A percentile compares a stretch with the other conserved stretches of the same genome.
These are phyloP conservation scores for Fusarium clavum DNA, from an alignment of 2,329 filamentous ascomycete species.

Conservation along the genomic window DNA sequence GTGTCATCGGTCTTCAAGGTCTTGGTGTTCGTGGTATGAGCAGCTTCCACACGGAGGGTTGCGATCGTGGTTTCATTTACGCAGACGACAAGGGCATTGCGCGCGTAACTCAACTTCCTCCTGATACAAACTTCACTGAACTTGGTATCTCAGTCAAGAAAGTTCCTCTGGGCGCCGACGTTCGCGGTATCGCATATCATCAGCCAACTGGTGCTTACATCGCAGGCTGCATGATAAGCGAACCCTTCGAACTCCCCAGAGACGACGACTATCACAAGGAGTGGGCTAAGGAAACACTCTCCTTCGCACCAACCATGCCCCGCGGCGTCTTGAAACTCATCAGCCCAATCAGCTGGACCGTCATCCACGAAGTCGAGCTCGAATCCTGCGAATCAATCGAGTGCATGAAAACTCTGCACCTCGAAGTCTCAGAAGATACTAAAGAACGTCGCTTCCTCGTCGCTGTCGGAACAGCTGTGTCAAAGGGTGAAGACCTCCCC, in stretches of 20 bases:
- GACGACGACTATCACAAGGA: constrained; percentile 87
- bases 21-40: constrained; percentile 77
- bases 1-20: constrained; percentile 78
- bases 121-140: constrained; percentile 75
- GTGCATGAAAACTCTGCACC: constrained; percentile 82
- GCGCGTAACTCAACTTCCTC: constrained; percentile 78
- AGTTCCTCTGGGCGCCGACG: constrained; percentile 75
- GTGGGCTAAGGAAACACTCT: constrained; percentile 78
- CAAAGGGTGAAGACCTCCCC: constrained; percentile 90
- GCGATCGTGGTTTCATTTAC: constrained; percentile 86
- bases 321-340: constrained; percentile 82
- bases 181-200: constrained; percentile 82
- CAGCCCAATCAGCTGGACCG: constrained; percentile 79
- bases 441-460: constrained; percentile 87
- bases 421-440: constrained; percentile 92
- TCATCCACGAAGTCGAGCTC: constrained; percentile 81
- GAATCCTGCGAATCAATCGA: constrained; percentile 82
- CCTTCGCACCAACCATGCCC: constrained; percentile 74
- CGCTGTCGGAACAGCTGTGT: constrained; percentile 84
- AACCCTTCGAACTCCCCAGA: constrained; percentile 84
- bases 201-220: constrained; percentile 79
- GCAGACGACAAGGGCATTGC: constrained; percentile 78
- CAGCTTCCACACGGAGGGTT: constrained; percentile 80
- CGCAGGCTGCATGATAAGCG: constrained; percentile 73
- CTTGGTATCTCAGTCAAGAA: constrained; percentile 81